A percentile compares a stretch with the other conserved stretches of the same genome.
Evolutionary conservation across 768 basidiomycete genomes (phyloP).

Genomic region (Trametes villosa): DNA sequence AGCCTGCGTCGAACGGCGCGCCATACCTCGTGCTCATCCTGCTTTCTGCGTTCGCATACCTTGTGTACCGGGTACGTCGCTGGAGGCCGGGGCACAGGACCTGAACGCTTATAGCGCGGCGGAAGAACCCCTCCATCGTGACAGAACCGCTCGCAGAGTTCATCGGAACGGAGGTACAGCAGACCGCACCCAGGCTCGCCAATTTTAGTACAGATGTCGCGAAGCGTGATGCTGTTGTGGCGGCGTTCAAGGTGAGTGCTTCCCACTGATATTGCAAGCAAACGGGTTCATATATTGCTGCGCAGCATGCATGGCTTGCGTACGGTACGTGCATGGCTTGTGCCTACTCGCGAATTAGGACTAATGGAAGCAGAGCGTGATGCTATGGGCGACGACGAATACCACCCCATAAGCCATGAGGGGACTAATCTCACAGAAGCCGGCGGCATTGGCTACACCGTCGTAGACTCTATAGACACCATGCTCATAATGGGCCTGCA

Average conservation of each 20-base stretch:
- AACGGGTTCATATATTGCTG: conserved; percentile 11
- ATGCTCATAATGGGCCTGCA: conserved; percentile 84
- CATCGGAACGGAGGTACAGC: conserved; percentile 21
- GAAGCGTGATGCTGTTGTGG: conserved; percentile 72
- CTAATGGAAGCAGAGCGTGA: conserved; percentile 63
- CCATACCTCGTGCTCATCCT: conserved; percentile 18
- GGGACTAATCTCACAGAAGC: conserved; percentile 80
- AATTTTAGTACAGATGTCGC: conserved; percentile 57
- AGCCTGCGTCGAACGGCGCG: not conserved
- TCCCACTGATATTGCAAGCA: not conserved
- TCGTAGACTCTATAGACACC: conserved; percentile 87
- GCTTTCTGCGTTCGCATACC: conserved; percentile 8
- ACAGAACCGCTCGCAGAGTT: conserved; percentile 19
- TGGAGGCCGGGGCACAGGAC: not conserved
- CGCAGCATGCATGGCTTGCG: conserved; percentile 82
- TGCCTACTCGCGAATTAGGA: conserved; percentile 17
- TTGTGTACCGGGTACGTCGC: conserved; percentile 23
- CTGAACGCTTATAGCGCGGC: not conserved
- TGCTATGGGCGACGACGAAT: conserved; percentile 92
- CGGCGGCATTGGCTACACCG: conserved; percentile 86
- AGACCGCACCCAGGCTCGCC: conserved; percentile 4
- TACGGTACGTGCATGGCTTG: conserved; percentile 60
- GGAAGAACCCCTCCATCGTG: conserved; percentile 15
- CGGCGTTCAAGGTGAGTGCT: conserved; percentile 73
- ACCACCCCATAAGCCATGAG: conserved; percentile 76